These are phyloP conservation scores for Aspergillus sp. DNA, from an alignment of 2,329 filamentous ascomycete genomes.

Conservation along the genomic window DNA sequence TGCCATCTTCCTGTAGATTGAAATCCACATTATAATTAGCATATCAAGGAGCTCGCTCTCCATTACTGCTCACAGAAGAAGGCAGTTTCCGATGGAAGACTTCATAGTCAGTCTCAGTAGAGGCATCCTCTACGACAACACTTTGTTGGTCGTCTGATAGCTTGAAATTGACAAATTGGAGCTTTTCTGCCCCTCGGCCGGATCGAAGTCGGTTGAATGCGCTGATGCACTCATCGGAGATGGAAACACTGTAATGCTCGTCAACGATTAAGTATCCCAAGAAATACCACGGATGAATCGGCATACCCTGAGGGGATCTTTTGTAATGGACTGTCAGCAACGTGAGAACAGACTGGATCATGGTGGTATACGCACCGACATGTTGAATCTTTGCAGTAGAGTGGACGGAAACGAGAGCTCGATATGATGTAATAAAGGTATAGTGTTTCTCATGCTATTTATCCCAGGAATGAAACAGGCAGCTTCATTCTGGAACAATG, in stretches of 20 bases:
- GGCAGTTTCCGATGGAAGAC: slow-evolving; percentile 6
- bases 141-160: slow-evolving; percentile 7
- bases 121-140: slow-evolving; percentile 5
- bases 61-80: not conserved
- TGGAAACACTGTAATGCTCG: not conserved
- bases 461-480: no score
- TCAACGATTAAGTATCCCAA: no score
- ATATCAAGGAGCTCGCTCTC: slow-evolving; percentile 3
- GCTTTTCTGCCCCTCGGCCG: slow-evolving; percentile 2
- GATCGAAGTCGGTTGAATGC: slow-evolving; percentile 4
- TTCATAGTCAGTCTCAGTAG: slow-evolving; percentile 6
- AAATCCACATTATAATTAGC: slow-evolving; percentile 13
- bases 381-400: not conserved
- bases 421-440: no score
- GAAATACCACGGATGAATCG: not conserved
- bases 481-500: not conserved
- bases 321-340: not conserved
- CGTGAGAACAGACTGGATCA: not conserved
- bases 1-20: slow-evolving; percentile 7
- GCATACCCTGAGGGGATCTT: not conserved
- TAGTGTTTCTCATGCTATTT: no score
- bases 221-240: not conserved
- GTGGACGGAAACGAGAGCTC: no score
- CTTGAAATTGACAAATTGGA: slow-evolving; percentile 6
- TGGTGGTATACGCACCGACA: not conserved